Conservation (phyloP, 768 basidiomycete species). For the Boletus reticuloceps region DNA sequence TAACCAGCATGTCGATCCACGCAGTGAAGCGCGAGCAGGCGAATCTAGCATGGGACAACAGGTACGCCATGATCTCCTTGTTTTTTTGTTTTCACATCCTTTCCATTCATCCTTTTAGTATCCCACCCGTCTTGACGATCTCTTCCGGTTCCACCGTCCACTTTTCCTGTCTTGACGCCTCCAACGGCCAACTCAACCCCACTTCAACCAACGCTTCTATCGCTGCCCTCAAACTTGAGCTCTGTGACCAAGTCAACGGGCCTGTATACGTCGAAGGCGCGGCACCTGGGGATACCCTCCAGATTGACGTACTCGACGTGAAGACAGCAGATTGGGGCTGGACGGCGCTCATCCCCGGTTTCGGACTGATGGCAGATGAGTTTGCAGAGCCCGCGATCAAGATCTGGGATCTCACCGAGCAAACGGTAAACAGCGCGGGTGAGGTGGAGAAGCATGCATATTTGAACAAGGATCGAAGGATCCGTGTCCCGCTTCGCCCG, state of each 20-base stretch:
- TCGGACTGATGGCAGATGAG: slow-evolving; percentile 57
- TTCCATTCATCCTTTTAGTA: slow-evolving; percentile 31
- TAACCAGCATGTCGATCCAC: slow-evolving; percentile 46
- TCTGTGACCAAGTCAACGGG: slow-evolving; percentile 58
- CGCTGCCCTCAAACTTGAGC: slow-evolving; percentile 42
- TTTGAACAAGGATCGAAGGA: slow-evolving; percentile 46
- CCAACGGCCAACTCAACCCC: slow-evolving; percentile 55
- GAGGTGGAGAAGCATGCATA: slow-evolving; percentile 35
- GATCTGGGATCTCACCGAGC: slow-evolving; percentile 48
- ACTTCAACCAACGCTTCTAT: slow-evolving; percentile 38
- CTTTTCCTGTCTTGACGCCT: slow-evolving; percentile 63
- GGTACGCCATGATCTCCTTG: slow-evolving; percentile 31
- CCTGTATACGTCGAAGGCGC: slow-evolving; percentile 55
- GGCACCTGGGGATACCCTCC: slow-evolving; percentile 53
- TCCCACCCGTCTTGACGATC: slow-evolving; percentile 48
- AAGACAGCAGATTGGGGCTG: slow-evolving; percentile 60
- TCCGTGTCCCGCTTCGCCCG: slow-evolving; percentile 51
- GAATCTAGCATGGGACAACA: slow-evolving; percentile 62
- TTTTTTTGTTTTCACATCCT: background rate
- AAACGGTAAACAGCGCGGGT: slow-evolving; percentile 18
- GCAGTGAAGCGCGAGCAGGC: slow-evolving; percentile 48
- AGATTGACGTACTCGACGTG: slow-evolving; percentile 55
- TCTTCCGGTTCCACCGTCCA: slow-evolving; percentile 52
- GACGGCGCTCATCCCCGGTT: slow-evolving; percentile 58
- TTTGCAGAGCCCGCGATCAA: slow-evolving; percentile 50